phyloP scores from a whole-genome alignment of 257 asterid species.

The Scutellaria minor region DNA sequence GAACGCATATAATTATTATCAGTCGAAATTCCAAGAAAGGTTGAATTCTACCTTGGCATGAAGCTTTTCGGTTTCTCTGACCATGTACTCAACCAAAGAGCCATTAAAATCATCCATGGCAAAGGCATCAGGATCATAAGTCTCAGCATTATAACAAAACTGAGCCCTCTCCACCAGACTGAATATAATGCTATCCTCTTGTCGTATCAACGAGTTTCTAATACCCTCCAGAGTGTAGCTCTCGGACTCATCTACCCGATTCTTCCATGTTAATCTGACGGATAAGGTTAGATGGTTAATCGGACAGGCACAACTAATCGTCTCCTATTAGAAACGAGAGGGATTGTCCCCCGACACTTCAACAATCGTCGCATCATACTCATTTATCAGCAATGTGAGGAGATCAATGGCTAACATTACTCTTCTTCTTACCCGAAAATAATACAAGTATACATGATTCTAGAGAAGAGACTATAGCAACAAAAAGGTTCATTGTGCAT shows the following conservation, averaged over 20 bases:
- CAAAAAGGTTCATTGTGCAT: no score
- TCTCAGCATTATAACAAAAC: slow-evolving; percentile 61
- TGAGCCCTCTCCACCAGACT: slow-evolving; percentile 85
- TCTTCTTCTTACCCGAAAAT: no score
- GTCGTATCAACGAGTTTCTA: slow-evolving; percentile 68
- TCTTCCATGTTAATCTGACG: slow-evolving; percentile 51
- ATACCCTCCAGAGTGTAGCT: slow-evolving; percentile 79
- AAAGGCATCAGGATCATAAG: slow-evolving; percentile 67
- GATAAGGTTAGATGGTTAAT: slow-evolving; percentile 8
- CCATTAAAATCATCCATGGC: slow-evolving; percentile 67
- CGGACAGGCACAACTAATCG: background rate
- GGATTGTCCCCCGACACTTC: no score
- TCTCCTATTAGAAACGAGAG: no score
- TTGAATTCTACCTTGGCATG: slow-evolving; percentile 59
- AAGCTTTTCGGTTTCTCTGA: slow-evolving; percentile 82
- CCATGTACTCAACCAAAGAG: slow-evolving; percentile 78
- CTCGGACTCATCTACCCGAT: slow-evolving; percentile 69
- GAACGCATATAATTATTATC: background rate
- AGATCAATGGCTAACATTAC: no score
- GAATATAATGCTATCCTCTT: slow-evolving; percentile 90
- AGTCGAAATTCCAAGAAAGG: background rate
- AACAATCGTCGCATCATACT: no score
- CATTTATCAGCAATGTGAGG: no score
- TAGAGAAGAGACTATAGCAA: no score
- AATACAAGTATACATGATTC: no score